A percentile compares a stretch with the other conserved stretches of the same genome.
These are phyloP conservation scores for Malassezia yamatoensis DNA, from an alignment of 1,284 basidiomycete species.

Conservation along the genomic window DNA sequence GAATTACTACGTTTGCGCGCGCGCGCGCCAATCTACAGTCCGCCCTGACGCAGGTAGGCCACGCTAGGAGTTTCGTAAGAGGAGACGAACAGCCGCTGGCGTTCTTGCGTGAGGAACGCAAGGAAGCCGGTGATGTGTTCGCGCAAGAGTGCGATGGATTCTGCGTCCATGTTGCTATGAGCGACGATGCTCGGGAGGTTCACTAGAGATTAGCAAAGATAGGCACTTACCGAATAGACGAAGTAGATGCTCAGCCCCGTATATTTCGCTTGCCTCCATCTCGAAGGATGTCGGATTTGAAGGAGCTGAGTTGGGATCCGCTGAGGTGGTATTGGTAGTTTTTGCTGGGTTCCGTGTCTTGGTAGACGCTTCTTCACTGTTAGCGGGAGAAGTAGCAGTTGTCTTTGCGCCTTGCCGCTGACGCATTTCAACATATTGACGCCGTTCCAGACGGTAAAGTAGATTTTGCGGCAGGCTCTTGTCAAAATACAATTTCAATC, in stretches of 20 bases:
- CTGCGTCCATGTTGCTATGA: slow-evolving; percentile 78
- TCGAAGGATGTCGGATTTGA: not conserved
- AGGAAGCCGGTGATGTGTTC: slow-evolving; percentile 86
- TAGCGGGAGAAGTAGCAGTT: slow-evolving; percentile 24
- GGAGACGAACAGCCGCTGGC: slow-evolving; percentile 59
- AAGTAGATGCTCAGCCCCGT: slow-evolving; percentile 87
- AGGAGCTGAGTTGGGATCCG: not conserved
- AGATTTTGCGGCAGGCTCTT: slow-evolving; percentile 77
- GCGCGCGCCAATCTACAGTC: slow-evolving; percentile 1
- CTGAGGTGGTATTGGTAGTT: not conserved
- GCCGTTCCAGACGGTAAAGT: slow-evolving; percentile 84
- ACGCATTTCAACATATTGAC: slow-evolving; percentile 75
- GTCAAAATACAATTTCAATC: slow-evolving; percentile 89
- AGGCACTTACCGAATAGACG: slow-evolving; percentile 70
- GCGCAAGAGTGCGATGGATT: slow-evolving; percentile 68
- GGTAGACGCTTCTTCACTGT: slow-evolving; percentile 49
- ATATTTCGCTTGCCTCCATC: slow-evolving; percentile 77
- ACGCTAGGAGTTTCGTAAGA: slow-evolving; percentile 64
- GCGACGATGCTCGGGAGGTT: slow-evolving; percentile 65
- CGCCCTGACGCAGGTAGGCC: slow-evolving; percentile 61
- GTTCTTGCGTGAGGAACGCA: slow-evolving; percentile 62
- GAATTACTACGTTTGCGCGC: not conserved
- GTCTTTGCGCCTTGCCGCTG: slow-evolving; percentile 58
- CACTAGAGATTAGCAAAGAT: slow-evolving; percentile 47
- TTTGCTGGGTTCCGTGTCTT: slow-evolving; percentile 18